Base-by-base conservation (phyloP, 2,329 filamentous ascomycete genomes). In the Epichloe festucae region DNA sequence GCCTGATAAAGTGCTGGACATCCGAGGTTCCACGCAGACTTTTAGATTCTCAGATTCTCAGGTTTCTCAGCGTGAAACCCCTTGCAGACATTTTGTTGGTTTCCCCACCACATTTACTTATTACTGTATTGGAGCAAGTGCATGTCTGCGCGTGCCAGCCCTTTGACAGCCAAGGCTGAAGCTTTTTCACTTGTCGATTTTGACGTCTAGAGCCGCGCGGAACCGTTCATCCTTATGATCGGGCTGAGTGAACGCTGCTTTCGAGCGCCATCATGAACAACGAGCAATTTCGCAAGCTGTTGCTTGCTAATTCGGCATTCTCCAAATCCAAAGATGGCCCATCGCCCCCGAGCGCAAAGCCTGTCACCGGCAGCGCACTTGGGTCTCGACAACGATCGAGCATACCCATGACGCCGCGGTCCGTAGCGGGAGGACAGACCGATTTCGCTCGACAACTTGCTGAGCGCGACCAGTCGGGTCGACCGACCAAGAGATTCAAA, bases 391-490 rank as follows among this genome's bases (percentile, higher is more conserved):
- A 86, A 68, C 81, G 82, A 58, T 79, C 86, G 36, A 91, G 80
- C 67, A 91, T 95, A 55, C 89, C 89, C 52, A 96, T 96, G 91
- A 96, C 91, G 46, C 91, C 91, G 84, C 85, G 88, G 48, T 81
- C 84, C 23, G 74, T 89, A 19, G 65, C 60, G 12, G 60, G 62
- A n/a, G 54, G 60, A 3, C 76, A 78, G 49, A 71, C 78, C 50
- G 84, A 93, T 52, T 96, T 96, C 66, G 85, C 87, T 21, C 85
- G 83, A 58, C 91, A 96, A 66, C 76, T 95, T 35, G 84, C 87
- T 39, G 88, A 94, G 60, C 79, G 83, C 55, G 81, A 78, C 62
- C 71, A 77, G 66, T 58, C 71, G 58, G 52, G 59, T 17, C 75
- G 78, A 49, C 74, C 78, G 0, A 67, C 77, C 7, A 94, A 89